Conservation (phyloP, 768 basidiomycete species). For the Stropharia rugosoannulata region DNA sequence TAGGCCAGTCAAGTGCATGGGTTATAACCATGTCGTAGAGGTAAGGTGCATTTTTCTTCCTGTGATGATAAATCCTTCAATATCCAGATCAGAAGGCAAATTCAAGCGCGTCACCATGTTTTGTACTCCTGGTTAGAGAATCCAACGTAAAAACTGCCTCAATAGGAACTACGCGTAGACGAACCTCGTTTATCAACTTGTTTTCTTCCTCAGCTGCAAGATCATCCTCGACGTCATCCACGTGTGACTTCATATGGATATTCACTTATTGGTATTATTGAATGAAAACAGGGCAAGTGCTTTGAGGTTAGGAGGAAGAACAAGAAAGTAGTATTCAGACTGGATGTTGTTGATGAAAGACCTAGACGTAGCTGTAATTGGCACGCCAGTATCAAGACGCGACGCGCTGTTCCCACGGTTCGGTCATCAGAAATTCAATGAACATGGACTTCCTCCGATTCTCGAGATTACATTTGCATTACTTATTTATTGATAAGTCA, state of each 20-base stretch:
- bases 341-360: conserved; percentile 8
- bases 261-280: background rate
- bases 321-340: background rate
- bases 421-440: background rate
- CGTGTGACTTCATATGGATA: conserved; percentile 42
- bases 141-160: background rate
- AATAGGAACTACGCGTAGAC: conserved; percentile 23
- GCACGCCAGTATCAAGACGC: conserved; percentile 24
- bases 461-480: background rate
- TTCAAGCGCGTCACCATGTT: conserved; percentile 55
- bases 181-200: conserved; percentile 83
- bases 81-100: background rate
- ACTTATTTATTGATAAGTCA: background rate
- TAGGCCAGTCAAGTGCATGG: conserved; percentile 98
- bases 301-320: background rate
- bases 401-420: conserved; percentile 44
- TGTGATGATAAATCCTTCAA: conserved; percentile 27
- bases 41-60: conserved; percentile 98
- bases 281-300: background rate
- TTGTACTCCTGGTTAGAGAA: conserved; percentile 67
- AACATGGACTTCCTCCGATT: background rate
- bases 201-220: conserved; percentile 84
- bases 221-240: conserved; percentile 78
- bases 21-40: conserved; percentile 97
- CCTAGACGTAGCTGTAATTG: conserved; percentile 1